Conservation (phyloP, 164 flowering plant species). For the Berberis vulgaris region DNA sequence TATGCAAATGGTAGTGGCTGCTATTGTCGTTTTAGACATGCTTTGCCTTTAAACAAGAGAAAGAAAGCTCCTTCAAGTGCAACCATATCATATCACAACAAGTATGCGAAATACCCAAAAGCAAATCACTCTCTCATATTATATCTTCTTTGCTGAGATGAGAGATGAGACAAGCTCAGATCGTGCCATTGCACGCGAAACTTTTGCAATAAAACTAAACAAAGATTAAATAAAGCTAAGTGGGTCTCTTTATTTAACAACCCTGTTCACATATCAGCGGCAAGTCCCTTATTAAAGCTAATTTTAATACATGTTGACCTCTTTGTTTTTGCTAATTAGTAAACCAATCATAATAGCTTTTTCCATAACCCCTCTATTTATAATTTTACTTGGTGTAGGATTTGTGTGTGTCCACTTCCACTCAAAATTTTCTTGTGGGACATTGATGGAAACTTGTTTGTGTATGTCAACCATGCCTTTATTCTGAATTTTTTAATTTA, state of each 20-base stretch:
- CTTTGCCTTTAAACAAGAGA: background rate
- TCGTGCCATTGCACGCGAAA: conserved; percentile 10
- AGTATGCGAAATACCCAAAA: background rate
- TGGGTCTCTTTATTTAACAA: background rate
- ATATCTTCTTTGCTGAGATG: background rate
- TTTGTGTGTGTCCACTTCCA: background rate
- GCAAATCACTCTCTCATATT: background rate
- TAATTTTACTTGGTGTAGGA: background rate
- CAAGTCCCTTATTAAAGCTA: background rate
- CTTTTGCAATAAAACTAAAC: background rate
- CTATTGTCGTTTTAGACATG: conserved; percentile 6
- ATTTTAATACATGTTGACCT: conserved; percentile 9
- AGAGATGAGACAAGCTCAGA: conserved; percentile 8
- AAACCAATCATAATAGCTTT: background rate
- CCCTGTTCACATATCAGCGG: conserved; percentile 7
- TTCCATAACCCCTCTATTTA: background rate
- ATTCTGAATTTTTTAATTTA: no score
- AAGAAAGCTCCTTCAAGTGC: background rate
- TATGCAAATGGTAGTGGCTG: conserved; percentile 3
- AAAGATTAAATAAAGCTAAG: background rate
- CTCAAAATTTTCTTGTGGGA: background rate
- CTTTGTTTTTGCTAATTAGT: conserved; percentile 2
- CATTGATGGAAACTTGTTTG: no score
- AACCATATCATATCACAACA: background rate
- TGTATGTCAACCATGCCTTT: no score